Percentiles rank a stretch among this genome's conserved stretches.
These are phyloP conservation scores for Rhynchospora tenuis DNA, from an alignment of 176 grass and related monocot genomes.

Conservation along the genomic window DNA sequence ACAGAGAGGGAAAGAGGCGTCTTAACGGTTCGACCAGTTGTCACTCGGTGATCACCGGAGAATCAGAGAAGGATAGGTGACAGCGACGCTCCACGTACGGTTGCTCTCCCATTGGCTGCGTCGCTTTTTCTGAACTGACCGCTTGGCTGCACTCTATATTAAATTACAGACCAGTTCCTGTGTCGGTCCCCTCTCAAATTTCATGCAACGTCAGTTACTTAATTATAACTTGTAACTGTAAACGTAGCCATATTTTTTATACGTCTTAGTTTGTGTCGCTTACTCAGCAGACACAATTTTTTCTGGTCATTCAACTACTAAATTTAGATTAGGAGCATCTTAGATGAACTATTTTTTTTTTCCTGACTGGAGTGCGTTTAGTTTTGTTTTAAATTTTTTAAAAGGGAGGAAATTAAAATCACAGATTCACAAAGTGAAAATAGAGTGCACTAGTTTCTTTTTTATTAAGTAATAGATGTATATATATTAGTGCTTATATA, in stretches of 20 bases:
- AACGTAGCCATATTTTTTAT: neutral
- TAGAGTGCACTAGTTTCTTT: no score
- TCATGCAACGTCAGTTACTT: neutral
- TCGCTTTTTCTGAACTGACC: neutral
- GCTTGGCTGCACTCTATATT: neutral
- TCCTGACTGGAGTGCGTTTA: no score
- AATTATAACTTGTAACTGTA: neutral
- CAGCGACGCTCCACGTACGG: neutral
- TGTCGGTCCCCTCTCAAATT: neutral
- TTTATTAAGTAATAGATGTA: no score
- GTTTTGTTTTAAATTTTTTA: no score
- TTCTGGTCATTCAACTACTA: no score
- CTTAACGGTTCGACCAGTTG: slow-evolving; percentile 3
- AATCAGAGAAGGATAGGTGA: neutral
- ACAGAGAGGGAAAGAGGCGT: neutral
- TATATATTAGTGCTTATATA: no score
- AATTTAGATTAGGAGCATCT: no score
- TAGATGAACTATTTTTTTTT: no score
- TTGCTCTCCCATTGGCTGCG: neutral
- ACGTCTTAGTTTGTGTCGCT: neutral
- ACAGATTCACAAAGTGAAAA: no score
- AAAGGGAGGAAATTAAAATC: no score
- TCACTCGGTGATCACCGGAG: neutral
- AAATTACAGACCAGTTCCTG: neutral
- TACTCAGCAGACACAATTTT: no score